Evolutionary conservation across 148 eudicot species (phyloP).

Genomic region (Vaccinium corymbosum): DNA sequence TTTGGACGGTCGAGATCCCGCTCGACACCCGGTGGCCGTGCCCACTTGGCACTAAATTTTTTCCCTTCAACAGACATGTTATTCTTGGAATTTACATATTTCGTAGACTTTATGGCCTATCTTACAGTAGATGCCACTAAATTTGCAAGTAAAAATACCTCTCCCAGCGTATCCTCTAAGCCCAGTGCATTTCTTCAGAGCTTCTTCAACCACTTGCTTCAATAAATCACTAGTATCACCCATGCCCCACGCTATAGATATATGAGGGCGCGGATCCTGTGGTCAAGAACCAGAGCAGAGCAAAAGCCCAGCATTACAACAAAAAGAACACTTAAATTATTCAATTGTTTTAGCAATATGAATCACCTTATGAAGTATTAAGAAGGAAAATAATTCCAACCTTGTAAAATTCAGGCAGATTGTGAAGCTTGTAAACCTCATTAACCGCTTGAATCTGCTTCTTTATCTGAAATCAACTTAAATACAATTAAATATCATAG

Average conservation of each 20-base stretch:
- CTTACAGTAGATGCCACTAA: slow-evolving; percentile 69
- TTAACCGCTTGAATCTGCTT: slow-evolving; percentile 81
- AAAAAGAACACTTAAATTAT: not conserved
- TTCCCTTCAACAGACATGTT: slow-evolving; percentile 9
- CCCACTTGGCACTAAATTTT: no score
- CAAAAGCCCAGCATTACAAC: not conserved
- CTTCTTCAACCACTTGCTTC: slow-evolving; percentile 51
- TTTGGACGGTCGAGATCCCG: no score
- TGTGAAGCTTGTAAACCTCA: slow-evolving; percentile 79
- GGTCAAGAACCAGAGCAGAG: not conserved
- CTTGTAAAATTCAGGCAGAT: slow-evolving; percentile 92
- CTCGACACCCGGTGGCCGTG: no score
- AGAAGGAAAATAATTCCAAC: slow-evolving; percentile 23
- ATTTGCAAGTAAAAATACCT: slow-evolving; percentile 21
- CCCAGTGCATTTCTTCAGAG: slow-evolving; percentile 37
- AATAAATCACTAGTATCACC: slow-evolving; percentile 54
- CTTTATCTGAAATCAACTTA: slow-evolving; percentile 49
- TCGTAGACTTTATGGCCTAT: slow-evolving; percentile 62
- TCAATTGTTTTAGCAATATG: not conserved
- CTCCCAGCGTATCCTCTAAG: slow-evolving; percentile 9
- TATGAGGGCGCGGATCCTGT: slow-evolving; percentile 87
- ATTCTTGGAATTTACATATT: slow-evolving; percentile 55
- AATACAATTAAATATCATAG: not conserved
- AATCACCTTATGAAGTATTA: not conserved
- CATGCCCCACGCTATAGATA: slow-evolving; percentile 72